phyloP scores from a whole-genome alignment of 2,329 filamentous ascomycete species.

The Aspergillus ustus region DNA sequence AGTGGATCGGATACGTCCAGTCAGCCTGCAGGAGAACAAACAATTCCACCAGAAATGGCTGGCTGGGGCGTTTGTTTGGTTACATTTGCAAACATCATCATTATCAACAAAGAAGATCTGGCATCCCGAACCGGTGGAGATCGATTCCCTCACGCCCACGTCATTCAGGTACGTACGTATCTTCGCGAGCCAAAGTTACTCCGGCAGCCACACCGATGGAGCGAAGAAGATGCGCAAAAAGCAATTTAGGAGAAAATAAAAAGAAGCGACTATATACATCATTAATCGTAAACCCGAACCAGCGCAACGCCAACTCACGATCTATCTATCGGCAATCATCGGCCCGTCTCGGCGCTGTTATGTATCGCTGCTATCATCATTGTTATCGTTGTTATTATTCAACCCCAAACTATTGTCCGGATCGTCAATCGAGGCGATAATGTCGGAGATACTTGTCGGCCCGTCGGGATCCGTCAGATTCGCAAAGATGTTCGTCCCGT shows the following conservation, averaged over 20 bases:
- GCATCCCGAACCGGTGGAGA: not conserved
- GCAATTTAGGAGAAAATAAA: not conserved
- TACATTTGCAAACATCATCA: not conserved
- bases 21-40: not conserved
- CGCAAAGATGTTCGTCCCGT: slow-evolving; percentile 22
- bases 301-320: not conserved
- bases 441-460: slow-evolving; percentile 6
- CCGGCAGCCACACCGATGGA: not conserved
- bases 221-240: not conserved
- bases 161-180: not conserved
- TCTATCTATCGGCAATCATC: not conserved
- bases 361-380: not conserved
- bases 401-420: slow-evolving; percentile 14
- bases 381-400: not conserved
- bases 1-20: not conserved
- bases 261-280: slow-evolving; percentile 6
- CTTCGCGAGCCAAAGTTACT: too few relatives aligned
- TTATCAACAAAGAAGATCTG: not conserved
- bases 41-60: not conserved
- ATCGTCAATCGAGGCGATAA: slow-evolving; percentile 8
- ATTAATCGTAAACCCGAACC: slow-evolving; percentile 8
- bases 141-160: not conserved
- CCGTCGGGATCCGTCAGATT: slow-evolving; percentile 19
- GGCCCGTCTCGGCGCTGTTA: not conserved
- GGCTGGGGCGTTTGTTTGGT: not conserved